Evolutionary conservation across 1,284 basidiomycete species (phyloP).

Genomic region (Heterobasidion annosum): DNA sequence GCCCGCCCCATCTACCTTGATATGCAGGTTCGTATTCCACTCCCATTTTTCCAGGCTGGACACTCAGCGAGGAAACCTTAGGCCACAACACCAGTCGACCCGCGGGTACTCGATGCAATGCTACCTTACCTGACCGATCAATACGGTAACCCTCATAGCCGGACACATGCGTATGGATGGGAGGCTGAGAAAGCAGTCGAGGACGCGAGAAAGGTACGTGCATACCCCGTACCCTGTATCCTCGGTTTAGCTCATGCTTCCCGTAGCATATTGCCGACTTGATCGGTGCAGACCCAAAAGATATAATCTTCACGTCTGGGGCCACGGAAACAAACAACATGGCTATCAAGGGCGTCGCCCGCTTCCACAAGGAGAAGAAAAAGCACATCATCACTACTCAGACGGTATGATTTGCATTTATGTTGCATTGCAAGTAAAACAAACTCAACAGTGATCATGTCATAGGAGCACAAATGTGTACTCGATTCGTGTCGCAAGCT

Average conservation of each 20-base stretch:
- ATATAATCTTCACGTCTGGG: conserved; percentile 96
- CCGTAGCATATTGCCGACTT: conserved; percentile 79
- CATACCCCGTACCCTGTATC: conserved; percentile 30
- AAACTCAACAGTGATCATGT: neutral
- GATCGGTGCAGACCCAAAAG: conserved; percentile 92
- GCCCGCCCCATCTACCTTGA: conserved; percentile 90
- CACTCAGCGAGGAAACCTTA: conserved; percentile 18
- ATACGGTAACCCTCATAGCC: conserved; percentile 96
- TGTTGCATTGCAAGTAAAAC: neutral
- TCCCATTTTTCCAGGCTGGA: neutral
- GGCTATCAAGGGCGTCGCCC: conserved; percentile 95
- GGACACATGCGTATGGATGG: conserved; percentile 99
- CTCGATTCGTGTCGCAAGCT: conserved; percentile 96
- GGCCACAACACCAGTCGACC: conserved; percentile 97
- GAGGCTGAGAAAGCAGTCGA: conserved; percentile 95
- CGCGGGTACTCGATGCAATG: conserved; percentile 96
- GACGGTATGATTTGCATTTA: conserved; percentile 44
- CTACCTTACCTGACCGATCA: conserved; percentile 93
- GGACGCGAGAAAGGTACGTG: conserved; percentile 71
- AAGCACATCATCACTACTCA: conserved; percentile 88
- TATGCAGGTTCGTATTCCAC: conserved; percentile 60
- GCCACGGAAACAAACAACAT: conserved; percentile 99
- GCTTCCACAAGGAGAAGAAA: conserved; percentile 89
- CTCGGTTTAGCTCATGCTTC: neutral
- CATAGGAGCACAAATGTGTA: conserved; percentile 98